Base-by-base conservation (phyloP, 176 grass and related monocot genomes). In the Triticum turgidum region DNA sequence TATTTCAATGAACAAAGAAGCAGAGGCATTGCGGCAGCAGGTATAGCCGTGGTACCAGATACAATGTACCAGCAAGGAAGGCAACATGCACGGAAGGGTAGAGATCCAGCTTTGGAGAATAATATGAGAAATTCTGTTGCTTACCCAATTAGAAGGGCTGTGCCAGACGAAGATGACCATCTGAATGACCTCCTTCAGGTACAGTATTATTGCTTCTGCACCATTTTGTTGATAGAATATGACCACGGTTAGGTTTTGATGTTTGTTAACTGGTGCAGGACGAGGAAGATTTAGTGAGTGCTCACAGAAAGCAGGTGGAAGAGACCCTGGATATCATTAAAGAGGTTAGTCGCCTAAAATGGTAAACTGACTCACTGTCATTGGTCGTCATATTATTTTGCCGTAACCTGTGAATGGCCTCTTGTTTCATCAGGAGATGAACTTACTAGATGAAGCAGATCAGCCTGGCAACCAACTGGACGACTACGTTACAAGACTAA, bases 231-330 rank as follows among this genome's bases (percentile, higher is more conserved):
- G 13, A 56, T 75, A 74, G 51, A 56, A 20, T 7, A 85, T 95
- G 27, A 38, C 54, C 17, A 1, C 10, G 49, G 25, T 13, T 63
- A 61, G 62, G 61, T 68, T 33, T 83, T 87, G 12, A 79, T 7
- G 74, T 47, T 39, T 30, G 22, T 42, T 42, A 64, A 72, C 11
- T 79, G 10, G 33, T 90, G 15, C 88, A 99, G 97, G 97, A 94
- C 94, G 94, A 99, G 84, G 97, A 94, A 76, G 90, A 93, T 90
- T 76, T 99, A 84, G 90, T 99, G 30, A 83, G n/a, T 9, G 92
- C 94, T 82, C 97, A 99, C 70, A 79, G 92, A n/a, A 97, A 92
- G 73, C 97, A 99, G 73, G 87, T 99, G 56, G 97, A 99, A 83
- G 97, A 94, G 30, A 94, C 94, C 44, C 63, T 99, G 69, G 92